phyloP scores from a whole-genome alignment of 2,329 filamentous ascomycete species.

The Cladosporium sp. region DNA sequence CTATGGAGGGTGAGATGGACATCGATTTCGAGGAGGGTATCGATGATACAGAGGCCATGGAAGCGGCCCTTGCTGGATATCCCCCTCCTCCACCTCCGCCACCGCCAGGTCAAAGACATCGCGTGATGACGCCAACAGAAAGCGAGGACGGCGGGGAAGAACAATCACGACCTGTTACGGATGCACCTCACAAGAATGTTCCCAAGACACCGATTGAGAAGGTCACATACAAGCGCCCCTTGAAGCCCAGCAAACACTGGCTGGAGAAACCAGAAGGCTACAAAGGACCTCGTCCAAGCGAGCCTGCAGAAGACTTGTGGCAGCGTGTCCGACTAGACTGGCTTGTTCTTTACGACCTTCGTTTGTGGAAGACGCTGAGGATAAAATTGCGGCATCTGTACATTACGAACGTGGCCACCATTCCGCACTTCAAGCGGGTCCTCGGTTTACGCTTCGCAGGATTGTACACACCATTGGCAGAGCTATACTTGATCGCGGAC shows the following conservation, averaged over 20 bases:
- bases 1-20: slow-evolving; percentile 49
- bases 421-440: slow-evolving; percentile 94
- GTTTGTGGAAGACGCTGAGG: slow-evolving; percentile 94
- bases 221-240: slow-evolving; percentile 48
- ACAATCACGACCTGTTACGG: slow-evolving; percentile 47
- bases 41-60: slow-evolving; percentile 71
- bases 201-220: slow-evolving; percentile 73
- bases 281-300: slow-evolving; percentile 47
- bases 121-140: slow-evolving; percentile 35
- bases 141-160: slow-evolving; percentile 50
- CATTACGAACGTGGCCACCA: slow-evolving; percentile 92
- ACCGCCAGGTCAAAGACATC: slow-evolving; percentile 39
- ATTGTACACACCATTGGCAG: slow-evolving; percentile 88
- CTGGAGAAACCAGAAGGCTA: slow-evolving; percentile 75
- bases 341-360: slow-evolving; percentile 89
- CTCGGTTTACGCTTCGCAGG: slow-evolving; percentile 91
- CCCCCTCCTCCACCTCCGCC: slow-evolving; percentile 64
- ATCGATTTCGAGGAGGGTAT: slow-evolving; percentile 54
- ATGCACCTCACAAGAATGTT: slow-evolving; percentile 57
- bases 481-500: slow-evolving; percentile 93
- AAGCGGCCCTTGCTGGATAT: slow-evolving; percentile 77
- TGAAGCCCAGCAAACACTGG: slow-evolving; percentile 80
- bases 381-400: slow-evolving; percentile 90
- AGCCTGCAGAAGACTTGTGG: slow-evolving; percentile 81
- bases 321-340: slow-evolving; percentile 89